Percentiles rank a stretch among this genome's conserved stretches.
Evolutionary conservation across 305 asterid genomes (phyloP).

Genomic region (Withania somnifera): DNA sequence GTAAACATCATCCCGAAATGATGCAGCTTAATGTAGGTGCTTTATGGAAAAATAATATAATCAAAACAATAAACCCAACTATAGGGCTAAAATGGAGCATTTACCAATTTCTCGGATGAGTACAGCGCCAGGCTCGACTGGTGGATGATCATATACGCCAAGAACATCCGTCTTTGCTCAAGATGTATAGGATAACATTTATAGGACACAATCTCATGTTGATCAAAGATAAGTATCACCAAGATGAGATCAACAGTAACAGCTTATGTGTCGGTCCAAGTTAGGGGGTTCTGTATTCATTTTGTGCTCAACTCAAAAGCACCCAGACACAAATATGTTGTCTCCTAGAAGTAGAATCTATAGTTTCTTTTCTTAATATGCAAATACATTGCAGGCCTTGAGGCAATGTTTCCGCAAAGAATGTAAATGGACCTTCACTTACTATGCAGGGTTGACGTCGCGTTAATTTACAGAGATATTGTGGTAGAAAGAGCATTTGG

Average conservation of each 20-base stretch:
- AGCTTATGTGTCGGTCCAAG: neutral
- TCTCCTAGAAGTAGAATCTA: neutral
- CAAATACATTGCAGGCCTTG: neutral
- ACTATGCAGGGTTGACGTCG: neutral
- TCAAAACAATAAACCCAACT: neutral
- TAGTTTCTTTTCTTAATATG: neutral
- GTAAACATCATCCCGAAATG: neutral
- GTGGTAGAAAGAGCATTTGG: neutral
- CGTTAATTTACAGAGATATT: neutral
- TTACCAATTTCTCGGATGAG: slow-evolving; percentile 82
- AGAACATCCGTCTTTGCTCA: slow-evolving; percentile 66
- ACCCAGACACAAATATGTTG: neutral
- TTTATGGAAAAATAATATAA: neutral
- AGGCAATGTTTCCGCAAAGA: neutral
- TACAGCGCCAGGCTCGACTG: slow-evolving; percentile 60
- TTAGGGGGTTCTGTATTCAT: neutral
- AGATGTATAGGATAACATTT: slow-evolving; percentile 34
- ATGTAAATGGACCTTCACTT: neutral
- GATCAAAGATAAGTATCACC: neutral
- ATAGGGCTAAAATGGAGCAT: slow-evolving; percentile 1
- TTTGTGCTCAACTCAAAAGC: neutral
- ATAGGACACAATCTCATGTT: neutral
- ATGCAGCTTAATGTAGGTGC: neutral
- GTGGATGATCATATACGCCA: slow-evolving; percentile 91
- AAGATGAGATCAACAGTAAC: neutral